Percentiles rank a stretch among this genome's conserved stretches.
Conservation (phyloP, 805 yeast genomes). For the Yamadazyma endophytica region DNA sequence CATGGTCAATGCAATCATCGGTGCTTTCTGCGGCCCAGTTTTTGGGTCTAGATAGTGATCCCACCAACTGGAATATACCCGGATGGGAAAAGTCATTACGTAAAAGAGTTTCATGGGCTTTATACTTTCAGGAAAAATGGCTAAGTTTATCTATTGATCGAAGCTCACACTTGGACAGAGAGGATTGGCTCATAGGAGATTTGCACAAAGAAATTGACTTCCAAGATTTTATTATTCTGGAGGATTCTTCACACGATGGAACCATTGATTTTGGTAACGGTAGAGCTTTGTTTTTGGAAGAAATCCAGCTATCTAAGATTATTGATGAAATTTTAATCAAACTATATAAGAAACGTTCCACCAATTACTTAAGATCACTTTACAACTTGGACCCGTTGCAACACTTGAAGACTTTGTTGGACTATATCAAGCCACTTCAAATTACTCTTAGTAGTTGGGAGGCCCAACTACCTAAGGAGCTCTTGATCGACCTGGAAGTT, state of each 20-base stretch:
- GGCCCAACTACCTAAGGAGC: conserved; percentile 58
- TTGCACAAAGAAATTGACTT: conserved; percentile 74
- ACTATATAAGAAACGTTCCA: conserved; percentile 66
- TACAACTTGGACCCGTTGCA: conserved; percentile 15
- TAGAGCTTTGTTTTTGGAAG: conserved; percentile 59
- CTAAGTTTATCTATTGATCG: conserved; percentile 72
- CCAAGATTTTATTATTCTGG: conserved; percentile 49
- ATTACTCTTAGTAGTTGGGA: conserved; percentile 69
- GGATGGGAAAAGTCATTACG: conserved; percentile 90
- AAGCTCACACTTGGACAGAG: conserved; percentile 73
- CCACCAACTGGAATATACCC: conserved; percentile 85
- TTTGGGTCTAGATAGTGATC: conserved; percentile 81
- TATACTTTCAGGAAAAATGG: conserved; percentile 91
- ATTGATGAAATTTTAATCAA: conserved; percentile 66
- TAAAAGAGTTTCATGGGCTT: conserved; percentile 91
- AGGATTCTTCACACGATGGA: conserved; percentile 35
- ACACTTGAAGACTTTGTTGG: conserved; percentile 61
- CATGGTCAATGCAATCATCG: conserved; percentile 77
- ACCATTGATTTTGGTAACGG: conserved; percentile 68
- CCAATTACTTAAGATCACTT: conserved; percentile 29
- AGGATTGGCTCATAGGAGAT: conserved; percentile 74
- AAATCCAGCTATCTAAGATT: conserved; percentile 65
- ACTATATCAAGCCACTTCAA: conserved; percentile 76
- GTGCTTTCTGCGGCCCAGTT: conserved; percentile 86
- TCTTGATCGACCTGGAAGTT: conserved; percentile 58